phyloP scores from a whole-genome alignment of 2,329 filamentous ascomycete species.

The Colletotrichum sublineola region DNA sequence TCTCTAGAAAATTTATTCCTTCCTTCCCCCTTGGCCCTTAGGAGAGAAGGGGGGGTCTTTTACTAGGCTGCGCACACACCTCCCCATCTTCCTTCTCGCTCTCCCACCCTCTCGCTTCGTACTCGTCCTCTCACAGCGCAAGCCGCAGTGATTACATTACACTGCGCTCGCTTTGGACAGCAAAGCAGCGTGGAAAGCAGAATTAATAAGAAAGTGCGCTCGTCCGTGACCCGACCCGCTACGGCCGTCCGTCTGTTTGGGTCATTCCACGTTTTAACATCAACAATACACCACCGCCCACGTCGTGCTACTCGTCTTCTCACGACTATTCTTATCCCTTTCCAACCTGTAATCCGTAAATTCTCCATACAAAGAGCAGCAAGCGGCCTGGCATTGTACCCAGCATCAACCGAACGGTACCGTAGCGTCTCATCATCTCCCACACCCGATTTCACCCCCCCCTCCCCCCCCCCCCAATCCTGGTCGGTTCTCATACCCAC shows the following conservation, averaged over 20 bases:
- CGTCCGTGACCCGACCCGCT: constrained; percentile 16
- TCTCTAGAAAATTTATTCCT: background rate
- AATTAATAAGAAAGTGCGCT: constrained; percentile 33
- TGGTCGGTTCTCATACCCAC: constrained; percentile 36
- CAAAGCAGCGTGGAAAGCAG: constrained; percentile 12
- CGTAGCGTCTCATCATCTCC: constrained; percentile 21
- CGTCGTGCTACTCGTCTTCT: background rate
- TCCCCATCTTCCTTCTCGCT: constrained; percentile 12
- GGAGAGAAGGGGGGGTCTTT: background rate
- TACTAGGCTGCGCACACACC: constrained; percentile 38
- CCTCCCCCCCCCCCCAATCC: constrained; percentile 13
- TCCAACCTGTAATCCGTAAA: background rate
- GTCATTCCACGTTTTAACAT: constrained; percentile 16
- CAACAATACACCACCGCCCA: constrained; percentile 5
- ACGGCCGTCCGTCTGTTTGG: constrained; percentile 5
- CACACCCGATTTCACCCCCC: constrained; percentile 36
- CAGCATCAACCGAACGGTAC: constrained; percentile 12
- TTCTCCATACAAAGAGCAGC: background rate
- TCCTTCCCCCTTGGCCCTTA: background rate
- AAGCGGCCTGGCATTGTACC: constrained; percentile 3
- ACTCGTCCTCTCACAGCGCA: constrained; percentile 23
- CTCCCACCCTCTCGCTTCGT: constrained; percentile 17
- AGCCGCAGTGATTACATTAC: constrained; percentile 16
- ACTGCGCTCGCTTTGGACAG: background rate
- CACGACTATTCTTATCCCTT: background rate